Evolutionary conservation across 495 filamentous ascomycete species (phyloP).

Genomic region (Aspergillus panamensis): DNA sequence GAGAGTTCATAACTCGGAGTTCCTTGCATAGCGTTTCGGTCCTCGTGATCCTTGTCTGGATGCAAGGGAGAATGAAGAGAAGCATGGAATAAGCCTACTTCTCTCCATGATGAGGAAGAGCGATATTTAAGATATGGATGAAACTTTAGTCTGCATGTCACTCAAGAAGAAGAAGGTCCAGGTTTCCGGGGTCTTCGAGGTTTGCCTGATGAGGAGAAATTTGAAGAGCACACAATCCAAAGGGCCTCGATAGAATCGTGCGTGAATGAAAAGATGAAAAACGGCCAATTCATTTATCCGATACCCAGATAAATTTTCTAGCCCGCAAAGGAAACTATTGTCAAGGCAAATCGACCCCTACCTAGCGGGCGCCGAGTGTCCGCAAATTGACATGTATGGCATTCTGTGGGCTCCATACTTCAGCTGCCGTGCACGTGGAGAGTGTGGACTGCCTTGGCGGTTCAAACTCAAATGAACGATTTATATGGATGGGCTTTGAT

Average conservation of each 20-base stretch:
- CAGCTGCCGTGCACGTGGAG: background rate
- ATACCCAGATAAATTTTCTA: background rate
- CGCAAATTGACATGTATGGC: background rate
- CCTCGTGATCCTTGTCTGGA: no score
- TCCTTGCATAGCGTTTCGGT: no score
- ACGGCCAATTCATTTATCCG: background rate
- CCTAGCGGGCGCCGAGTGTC: background rate
- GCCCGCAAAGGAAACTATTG: background rate
- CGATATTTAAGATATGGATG: background rate
- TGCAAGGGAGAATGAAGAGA: no score
- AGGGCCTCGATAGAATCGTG: background rate
- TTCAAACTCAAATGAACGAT: background rate
- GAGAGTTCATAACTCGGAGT: no score
- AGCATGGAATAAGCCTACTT: no score
- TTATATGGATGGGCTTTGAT: background rate
- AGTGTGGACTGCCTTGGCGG: background rate
- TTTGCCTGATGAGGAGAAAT: background rate
- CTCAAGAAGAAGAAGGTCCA: background rate
- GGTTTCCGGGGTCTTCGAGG: background rate
- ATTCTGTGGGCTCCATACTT: background rate
- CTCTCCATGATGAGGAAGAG: no score
- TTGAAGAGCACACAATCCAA: no score
- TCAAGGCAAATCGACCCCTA: no score
- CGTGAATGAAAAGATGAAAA: background rate
- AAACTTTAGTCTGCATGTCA: background rate